phyloP scores from a whole-genome alignment of 2,329 filamentous ascomycete genomes.

The Exserohilum rostratum region DNA sequence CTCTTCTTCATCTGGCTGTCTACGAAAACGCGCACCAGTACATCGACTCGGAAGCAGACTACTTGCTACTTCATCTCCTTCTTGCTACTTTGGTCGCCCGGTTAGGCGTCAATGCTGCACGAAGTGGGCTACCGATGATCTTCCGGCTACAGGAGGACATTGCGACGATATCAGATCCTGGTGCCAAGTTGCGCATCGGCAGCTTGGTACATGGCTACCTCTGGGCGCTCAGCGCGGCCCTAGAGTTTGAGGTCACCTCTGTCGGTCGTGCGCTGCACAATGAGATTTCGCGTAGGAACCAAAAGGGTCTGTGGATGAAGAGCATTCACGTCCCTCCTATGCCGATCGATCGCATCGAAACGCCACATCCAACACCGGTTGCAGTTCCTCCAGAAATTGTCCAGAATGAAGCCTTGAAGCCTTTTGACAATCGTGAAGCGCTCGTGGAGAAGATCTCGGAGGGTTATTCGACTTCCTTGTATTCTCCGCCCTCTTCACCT shows the following conservation, averaged over 20 bases:
- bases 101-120: constrained; percentile 80
- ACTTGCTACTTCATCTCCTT: constrained; percentile 77
- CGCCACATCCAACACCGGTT: constrained; percentile 32
- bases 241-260: constrained; percentile 73
- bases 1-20: constrained; percentile 82
- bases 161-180: constrained; percentile 66
- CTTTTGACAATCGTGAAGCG: constrained; percentile 74
- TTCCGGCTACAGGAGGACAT: constrained; percentile 87
- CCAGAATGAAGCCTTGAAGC: constrained; percentile 58
- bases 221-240: constrained; percentile 77
- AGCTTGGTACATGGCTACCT: constrained; percentile 90
- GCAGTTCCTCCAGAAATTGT: constrained; percentile 35
- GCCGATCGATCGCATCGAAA: constrained; percentile 63
- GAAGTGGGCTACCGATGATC: constrained; percentile 85
- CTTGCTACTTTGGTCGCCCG: constrained; percentile 74
- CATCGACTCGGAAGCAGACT: constrained; percentile 69
- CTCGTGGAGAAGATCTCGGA: constrained; percentile 77
- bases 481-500: constrained; percentile 72
- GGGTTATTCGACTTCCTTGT: constrained; percentile 68
- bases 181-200: constrained; percentile 78
- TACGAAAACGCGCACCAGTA: constrained; percentile 82
- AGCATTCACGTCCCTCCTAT: constrained; percentile 74
- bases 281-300: constrained; percentile 76
- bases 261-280: constrained; percentile 74
- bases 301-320: constrained; percentile 79